These are phyloP conservation scores for Dovyalis caffra DNA, from an alignment of 345 rosid genomes.

Conservation along the genomic window DNA sequence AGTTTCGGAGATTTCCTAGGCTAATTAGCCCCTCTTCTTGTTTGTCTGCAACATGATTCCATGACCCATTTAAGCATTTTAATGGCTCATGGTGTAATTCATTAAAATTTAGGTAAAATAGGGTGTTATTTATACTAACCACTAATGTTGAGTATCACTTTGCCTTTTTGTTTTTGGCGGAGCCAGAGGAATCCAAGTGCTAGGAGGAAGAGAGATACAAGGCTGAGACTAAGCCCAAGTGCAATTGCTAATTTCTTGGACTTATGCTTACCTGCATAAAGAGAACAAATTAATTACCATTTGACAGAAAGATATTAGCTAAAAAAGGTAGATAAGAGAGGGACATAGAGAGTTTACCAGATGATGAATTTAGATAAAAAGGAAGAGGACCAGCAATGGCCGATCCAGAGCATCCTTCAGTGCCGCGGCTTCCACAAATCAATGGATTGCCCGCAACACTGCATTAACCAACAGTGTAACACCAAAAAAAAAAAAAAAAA, in stretches of 20 bases:
- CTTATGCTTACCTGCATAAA: constrained; percentile 42
- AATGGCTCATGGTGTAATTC: background rate
- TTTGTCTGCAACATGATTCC: constrained; percentile 45
- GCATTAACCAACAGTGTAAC: constrained; percentile 29
- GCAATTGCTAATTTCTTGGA: constrained; percentile 66
- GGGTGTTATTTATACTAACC: constrained; percentile 43
- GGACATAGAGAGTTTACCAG: constrained; percentile 35
- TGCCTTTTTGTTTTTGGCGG: constrained; percentile 44
- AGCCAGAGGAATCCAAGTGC: constrained; percentile 55
- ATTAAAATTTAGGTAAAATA: background rate
- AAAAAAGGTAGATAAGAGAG: background rate
- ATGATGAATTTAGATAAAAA: constrained; percentile 50
- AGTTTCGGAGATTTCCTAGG: constrained; percentile 78
- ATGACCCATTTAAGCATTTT: background rate
- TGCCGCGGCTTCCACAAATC: constrained; percentile 62
- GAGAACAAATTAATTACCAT: constrained; percentile 1
- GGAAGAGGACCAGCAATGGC: constrained; percentile 47
- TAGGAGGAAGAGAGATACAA: constrained; percentile 45
- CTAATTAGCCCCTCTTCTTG: constrained; percentile 64
- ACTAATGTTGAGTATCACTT: constrained; percentile 38
- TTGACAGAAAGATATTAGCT: background rate
- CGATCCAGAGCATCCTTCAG: constrained; percentile 63
- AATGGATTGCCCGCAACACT: constrained; percentile 81
- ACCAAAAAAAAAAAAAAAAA: background rate
- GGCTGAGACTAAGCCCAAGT: constrained; percentile 65